Base-by-base conservation (phyloP, 2,329 filamentous ascomycete genomes). In the Pseudonectria buxi region DNA sequence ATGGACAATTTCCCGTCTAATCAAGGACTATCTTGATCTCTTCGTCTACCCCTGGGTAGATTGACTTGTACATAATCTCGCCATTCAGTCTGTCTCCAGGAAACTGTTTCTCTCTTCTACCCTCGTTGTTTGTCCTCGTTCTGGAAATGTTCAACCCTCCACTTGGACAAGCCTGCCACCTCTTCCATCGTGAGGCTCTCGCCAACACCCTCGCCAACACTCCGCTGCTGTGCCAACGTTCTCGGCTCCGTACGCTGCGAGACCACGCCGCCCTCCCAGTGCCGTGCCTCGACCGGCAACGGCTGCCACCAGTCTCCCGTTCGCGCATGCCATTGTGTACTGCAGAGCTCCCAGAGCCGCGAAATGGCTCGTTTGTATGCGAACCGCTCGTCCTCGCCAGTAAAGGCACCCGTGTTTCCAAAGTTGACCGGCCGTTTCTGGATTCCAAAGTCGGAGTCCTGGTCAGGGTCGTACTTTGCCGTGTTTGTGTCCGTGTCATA, bases 291-390 rank as follows among this genome's bases (percentile, higher is more conserved):
- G 1, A 56, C 44, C 1, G 78, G 72, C 26, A 88, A 53, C 3
- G 84, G 84, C 42, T 72, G 72, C 83, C 85, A 89, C 83, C 84
- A 89, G 6, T 68, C 62, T 4, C 72, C 74, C 4, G 62, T 65
- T 30, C 83, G 63, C 3, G 70, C 69, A 64, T 86, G 86, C 85
- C 85, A 90, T 41, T 72, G 66, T 26, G 67, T 68, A 13, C 83
- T 77, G 57, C 84, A 90, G 55, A 92, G 77, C 61, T 92, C 84
- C 85, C 84, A 92, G 3, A 92, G 63, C n/a, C 86, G 67, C 45
- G 81, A 86, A 28, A 77, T 70, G 2, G 85, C 86, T 15, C 86
- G 71, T 58, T 86, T 86, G 49, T 87, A 89, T 0, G 85, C 85
- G 55, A 92, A 92, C 10, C 77, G 69, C 57, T 90, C 85, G 56